Evolutionary conservation across 345 rosid species (phyloP), one percentile per base, ranked within the genome.

Genomic region (Raphanus raphanistrum): DNA sequence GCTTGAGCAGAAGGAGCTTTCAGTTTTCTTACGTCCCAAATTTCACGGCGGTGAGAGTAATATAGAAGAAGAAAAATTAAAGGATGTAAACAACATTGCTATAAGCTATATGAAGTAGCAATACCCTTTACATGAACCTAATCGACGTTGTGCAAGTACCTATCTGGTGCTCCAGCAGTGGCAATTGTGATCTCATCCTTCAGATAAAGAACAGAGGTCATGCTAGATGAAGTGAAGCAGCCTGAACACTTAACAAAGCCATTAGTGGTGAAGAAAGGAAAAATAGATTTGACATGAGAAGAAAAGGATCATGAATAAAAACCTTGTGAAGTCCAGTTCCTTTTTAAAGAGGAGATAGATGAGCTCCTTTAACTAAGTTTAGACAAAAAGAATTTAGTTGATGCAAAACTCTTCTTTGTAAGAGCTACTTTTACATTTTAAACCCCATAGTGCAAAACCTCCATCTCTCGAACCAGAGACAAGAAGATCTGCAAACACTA

Each of bases 141-240:
- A 4, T 41, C 61, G 38, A 50, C 27, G 58, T 43, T 50, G 38
- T 75, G 80, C 27, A 73, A 72, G 38, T 68, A 95, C 98, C 99
- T 88, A 75, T 90, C 90, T 25, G 87, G 94, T 61, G 98, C 98
- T 70, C 97, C 93, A 71, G 96, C 98, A 31, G 96, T 95, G 28
- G 92, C 93, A 77, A 92, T 80, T 70, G 96, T 90, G 62, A 87
- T 69, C 74, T 83, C 96, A 69, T 95, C 99, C 74, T 87, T 89
- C 73, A 95, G 91, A 85, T 83, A 90, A 79, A 95, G 94, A 66
- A 91, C 94, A 38, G 98, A 91, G 15, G 98, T 95, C 73, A 93
- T 90, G 85, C 99, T 95, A 70, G 87, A 86, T 32, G 35, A 32
- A 32, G 35, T 16, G 96, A 85, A 78, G 92, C 92, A 72, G 90